Evolutionary conservation across 768 basidiomycete genomes (phyloP).

Genomic region (Paxillus ammoniavirescens): DNA sequence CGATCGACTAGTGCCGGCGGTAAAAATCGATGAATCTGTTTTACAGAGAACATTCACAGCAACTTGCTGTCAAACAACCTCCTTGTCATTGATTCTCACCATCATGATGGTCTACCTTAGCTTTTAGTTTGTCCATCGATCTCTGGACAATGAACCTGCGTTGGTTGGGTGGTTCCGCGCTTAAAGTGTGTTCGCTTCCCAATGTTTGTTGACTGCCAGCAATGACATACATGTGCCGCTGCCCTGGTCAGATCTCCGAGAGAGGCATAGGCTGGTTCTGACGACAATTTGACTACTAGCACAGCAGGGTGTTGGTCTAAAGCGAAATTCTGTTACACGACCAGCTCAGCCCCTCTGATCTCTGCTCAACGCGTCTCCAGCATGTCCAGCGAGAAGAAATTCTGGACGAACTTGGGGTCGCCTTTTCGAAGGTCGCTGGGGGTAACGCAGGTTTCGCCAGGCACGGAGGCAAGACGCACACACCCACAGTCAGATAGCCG

Average conservation of each 20-base stretch:
- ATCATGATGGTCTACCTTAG: background rate
- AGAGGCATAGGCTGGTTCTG: background rate
- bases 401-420: slow-evolving; percentile 18
- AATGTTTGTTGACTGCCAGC: background rate
- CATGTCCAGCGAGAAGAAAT: slow-evolving; percentile 29
- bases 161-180: no score
- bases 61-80: background rate
- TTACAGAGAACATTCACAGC: background rate
- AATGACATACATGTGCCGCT: no score
- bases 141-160: background rate
- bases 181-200: background rate
- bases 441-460: background rate
- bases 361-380: slow-evolving; percentile 9
- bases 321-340: background rate
- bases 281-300: background rate
- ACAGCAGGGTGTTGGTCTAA: background rate
- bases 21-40: no score
- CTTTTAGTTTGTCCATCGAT: background rate
- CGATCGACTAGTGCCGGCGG: no score
- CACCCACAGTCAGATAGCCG: slow-evolving; percentile 6
- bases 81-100: background rate
- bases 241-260: no score
- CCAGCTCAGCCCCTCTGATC: background rate
- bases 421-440: slow-evolving; percentile 20
- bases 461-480: slow-evolving; percentile 5